A percentile compares a stretch with the other conserved stretches of the same genome.
These are phyloP conservation scores for Nitzschia putrida DNA, from an alignment of 108 stramenopile genomes.

Conservation along the genomic window DNA sequence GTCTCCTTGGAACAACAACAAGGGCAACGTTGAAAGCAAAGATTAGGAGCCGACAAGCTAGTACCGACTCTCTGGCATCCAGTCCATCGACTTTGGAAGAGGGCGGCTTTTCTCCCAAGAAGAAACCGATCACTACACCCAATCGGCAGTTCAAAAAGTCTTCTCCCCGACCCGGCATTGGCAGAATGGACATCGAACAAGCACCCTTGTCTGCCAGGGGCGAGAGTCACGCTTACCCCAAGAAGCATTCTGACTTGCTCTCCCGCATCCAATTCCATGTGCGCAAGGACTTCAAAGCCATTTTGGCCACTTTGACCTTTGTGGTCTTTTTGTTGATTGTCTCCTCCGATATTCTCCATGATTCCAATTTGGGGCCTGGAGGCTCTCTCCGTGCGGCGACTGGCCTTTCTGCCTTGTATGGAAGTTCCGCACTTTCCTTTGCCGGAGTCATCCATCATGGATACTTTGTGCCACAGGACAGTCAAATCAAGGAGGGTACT, in stretches of 20 bases:
- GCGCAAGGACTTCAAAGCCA: conserved; percentile 39
- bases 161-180: neutral
- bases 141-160: too few species aligned
- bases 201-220: conserved; percentile 5
- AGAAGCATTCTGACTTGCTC: conserved; percentile 21
- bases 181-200: neutral
- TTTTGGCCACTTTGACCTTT: conserved; percentile 38
- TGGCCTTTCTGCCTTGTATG: neutral
- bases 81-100: conserved; percentile 10
- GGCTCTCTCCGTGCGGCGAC: neutral
- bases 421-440: conserved; percentile 12
- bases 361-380: conserved; percentile 20
- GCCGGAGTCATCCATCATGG: conserved; percentile 77
- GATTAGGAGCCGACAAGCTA: conserved; percentile 24
- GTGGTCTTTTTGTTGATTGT: conserved; percentile 42
- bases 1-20: too few species aligned
- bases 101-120: conserved; percentile 1
- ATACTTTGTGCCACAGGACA: conserved; percentile 60
- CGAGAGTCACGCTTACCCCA: conserved; percentile 72
- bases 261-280: conserved; percentile 38
- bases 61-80: conserved; percentile 9
- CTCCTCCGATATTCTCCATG: conserved; percentile 38
- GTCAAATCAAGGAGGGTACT: conserved; percentile 48
- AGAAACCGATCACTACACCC: neutral
- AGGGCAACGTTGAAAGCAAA: neutral